Evolutionary conservation across 768 basidiomycete genomes (phyloP).

Genomic region (Leccinum imitatum): DNA sequence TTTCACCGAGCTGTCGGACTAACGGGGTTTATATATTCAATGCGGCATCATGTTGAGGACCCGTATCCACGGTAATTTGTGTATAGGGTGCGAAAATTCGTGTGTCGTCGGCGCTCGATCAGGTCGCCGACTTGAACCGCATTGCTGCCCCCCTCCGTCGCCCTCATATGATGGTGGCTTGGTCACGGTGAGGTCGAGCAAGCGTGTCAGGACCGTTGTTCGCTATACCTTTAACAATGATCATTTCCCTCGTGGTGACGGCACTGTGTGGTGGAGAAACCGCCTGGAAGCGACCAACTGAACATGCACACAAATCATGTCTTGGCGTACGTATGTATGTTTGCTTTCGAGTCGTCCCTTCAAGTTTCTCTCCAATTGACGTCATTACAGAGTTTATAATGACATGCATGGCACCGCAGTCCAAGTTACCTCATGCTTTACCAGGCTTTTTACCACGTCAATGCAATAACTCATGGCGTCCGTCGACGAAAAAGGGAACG

Average conservation of each 20-base stretch:
- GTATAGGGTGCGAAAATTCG: neutral
- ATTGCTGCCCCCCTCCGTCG: neutral
- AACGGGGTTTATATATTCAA: neutral
- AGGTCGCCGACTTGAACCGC: neutral
- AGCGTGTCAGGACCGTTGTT: neutral
- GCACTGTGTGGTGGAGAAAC: neutral
- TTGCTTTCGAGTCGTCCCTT: neutral
- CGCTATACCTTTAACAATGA: neutral
- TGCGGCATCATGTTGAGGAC: neutral
- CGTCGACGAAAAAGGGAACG: neutral
- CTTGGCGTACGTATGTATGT: neutral
- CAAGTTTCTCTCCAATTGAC: neutral
- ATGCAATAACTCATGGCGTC: neutral
- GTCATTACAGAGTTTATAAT: neutral
- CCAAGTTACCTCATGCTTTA: neutral
- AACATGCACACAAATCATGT: neutral
- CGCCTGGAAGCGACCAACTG: neutral
- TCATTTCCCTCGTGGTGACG: neutral
- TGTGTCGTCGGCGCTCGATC: neutral
- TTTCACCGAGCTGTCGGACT: neutral
- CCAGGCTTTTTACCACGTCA: neutral
- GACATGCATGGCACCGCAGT: neutral
- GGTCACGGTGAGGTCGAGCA: neutral
- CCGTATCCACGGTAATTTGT: neutral
- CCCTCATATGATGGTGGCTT: neutral